Conservation (phyloP, 1,284 basidiomycete species). For the Puccinia hordei region DNA sequence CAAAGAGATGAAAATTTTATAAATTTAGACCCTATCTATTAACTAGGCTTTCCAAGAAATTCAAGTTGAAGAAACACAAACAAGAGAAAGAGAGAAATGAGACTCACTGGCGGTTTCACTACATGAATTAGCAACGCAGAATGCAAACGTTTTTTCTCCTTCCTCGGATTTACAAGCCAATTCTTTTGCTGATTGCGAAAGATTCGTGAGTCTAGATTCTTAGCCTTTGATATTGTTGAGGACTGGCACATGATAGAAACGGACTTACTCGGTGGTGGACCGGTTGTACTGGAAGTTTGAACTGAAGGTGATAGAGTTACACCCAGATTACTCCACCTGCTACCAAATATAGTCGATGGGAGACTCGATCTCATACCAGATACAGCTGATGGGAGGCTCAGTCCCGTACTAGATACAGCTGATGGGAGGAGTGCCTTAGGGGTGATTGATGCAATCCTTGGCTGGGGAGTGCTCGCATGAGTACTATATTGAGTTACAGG, state of each 20-base stretch:
- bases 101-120: constrained; percentile 24
- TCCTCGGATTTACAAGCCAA: constrained; percentile 20
- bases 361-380: background rate
- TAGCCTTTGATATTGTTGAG: background rate
- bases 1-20: background rate
- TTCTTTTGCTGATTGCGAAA: constrained; percentile 19
- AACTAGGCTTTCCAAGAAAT: background rate
- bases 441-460: background rate
- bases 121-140: constrained; percentile 25
- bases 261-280: constrained; percentile 16
- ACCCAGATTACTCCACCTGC: background rate
- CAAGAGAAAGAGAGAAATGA: background rate
- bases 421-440: background rate
- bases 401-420: background rate
- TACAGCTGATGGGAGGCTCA: too few species aligned
- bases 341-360: too few species aligned
- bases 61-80: background rate
- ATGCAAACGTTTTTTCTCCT: constrained; percentile 16
- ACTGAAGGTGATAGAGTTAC: background rate
- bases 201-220: background rate
- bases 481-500: constrained; percentile 15
- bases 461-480: too few species aligned
- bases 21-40: background rate
- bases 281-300: constrained; percentile 1
- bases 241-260: background rate